These are phyloP conservation scores for Solanum commersonii DNA, from an alignment of 257 asterid genomes.

Conservation along the genomic window DNA sequence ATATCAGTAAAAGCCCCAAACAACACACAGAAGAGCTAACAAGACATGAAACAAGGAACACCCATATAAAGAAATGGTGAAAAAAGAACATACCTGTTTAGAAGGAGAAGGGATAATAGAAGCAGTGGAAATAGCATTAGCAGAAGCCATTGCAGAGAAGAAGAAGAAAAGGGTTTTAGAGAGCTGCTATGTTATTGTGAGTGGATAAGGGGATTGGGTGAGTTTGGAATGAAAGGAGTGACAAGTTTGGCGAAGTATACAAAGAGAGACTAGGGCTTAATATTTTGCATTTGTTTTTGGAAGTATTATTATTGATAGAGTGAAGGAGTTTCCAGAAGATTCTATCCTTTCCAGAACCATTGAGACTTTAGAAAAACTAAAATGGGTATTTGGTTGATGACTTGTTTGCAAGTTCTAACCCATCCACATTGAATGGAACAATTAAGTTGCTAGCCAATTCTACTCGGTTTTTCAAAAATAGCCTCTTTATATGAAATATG, in stretches of 20 bases:
- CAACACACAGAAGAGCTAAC: background rate
- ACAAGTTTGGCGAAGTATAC: background rate
- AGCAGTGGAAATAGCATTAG: slow-evolving; percentile 73
- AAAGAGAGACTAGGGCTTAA: slow-evolving; percentile 30
- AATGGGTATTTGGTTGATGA: background rate
- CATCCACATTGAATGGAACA: background rate
- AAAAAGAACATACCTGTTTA: slow-evolving; percentile 25
- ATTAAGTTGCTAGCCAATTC: background rate
- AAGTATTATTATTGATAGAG: background rate
- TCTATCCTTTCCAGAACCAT: slow-evolving; percentile 16
- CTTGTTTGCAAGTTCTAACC: background rate
- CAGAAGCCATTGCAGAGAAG: slow-evolving; percentile 61
- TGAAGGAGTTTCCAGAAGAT: slow-evolving; percentile 27
- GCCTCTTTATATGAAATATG: background rate
- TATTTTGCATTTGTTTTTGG: background rate
- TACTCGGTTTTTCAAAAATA: background rate
- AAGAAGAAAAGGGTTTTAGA: background rate
- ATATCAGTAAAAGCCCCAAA: background rate
- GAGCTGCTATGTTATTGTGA: background rate
- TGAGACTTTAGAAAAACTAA: background rate
- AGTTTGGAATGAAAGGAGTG: background rate
- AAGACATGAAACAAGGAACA: background rate
- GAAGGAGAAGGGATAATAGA: slow-evolving; percentile 56
- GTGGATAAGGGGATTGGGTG: slow-evolving; percentile 27
- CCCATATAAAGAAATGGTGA: background rate